Evolutionary conservation across 345 rosid genomes (phyloP).

Genomic region (Brassica carinata): DNA sequence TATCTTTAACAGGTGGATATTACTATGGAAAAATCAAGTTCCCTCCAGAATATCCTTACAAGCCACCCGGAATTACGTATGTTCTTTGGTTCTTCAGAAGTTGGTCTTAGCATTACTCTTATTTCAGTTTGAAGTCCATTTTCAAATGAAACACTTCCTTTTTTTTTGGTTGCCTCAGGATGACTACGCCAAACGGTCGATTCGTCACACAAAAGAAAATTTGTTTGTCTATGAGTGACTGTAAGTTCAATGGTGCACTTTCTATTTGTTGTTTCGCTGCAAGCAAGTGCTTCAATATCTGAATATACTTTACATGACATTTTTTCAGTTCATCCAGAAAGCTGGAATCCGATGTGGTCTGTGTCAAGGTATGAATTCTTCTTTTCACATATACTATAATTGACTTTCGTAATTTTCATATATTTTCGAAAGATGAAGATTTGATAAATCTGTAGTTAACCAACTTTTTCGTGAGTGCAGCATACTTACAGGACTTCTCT

Average conservation of each 20-base stretch:
- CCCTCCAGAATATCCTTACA: slow-evolving; percentile 94
- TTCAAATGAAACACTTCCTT: neutral
- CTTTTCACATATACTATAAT: neutral
- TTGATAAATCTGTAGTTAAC: neutral
- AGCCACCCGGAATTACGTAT: slow-evolving; percentile 99
- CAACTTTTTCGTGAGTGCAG: slow-evolving; percentile 51
- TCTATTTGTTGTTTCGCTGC: neutral
- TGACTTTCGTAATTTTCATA: neutral
- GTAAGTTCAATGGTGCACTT: slow-evolving; percentile 52
- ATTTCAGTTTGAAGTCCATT: neutral
- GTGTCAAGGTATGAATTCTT: slow-evolving; percentile 71
- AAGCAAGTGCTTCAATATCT: neutral
- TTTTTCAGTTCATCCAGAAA: slow-evolving; percentile 95
- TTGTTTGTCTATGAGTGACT: slow-evolving; percentile 98
- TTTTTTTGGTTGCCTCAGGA: slow-evolving; percentile 24
- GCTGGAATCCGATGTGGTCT: slow-evolving; percentile 99
- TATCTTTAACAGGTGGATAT: slow-evolving; percentile 48
- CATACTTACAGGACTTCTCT: slow-evolving; percentile 97
- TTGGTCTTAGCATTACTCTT: slow-evolving; percentile 15
- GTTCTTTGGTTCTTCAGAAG: slow-evolving; percentile 32
- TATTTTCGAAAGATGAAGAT: no score
- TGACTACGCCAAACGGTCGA: slow-evolving; percentile 98
- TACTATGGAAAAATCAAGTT: slow-evolving; percentile 98
- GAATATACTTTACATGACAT: slow-evolving; percentile 22
- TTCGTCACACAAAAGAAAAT: slow-evolving; percentile 96